These are phyloP conservation scores for Debaryomycetaceae sp. DNA, from an alignment of 1,139 yeast genomes.

Conservation along the genomic window DNA sequence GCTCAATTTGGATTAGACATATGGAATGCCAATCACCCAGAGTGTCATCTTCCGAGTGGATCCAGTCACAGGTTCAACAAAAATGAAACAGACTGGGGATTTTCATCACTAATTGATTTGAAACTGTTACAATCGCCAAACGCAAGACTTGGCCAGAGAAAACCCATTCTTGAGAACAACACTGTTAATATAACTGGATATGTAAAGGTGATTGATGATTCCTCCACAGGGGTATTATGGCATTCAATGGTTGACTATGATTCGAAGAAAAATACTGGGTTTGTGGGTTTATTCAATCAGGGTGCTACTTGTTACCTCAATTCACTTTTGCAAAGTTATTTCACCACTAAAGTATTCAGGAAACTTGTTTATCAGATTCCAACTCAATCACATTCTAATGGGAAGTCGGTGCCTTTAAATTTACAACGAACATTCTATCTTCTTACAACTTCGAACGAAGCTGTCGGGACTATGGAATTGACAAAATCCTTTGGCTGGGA, in stretches of 20 bases:
- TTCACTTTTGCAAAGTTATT: constrained; percentile 86
- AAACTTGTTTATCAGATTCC: constrained; percentile 88
- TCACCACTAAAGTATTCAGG: constrained; percentile 78
- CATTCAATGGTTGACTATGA: constrained; percentile 82
- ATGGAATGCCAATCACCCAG: constrained; percentile 77
- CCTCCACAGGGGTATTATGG: constrained; percentile 91
- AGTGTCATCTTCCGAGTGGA: constrained; percentile 56
- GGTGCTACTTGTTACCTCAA: constrained; percentile 98
- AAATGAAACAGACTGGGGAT: constrained; percentile 94
- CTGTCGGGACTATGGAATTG: constrained; percentile 81
- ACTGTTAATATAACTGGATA: constrained; percentile 70
- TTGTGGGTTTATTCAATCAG: constrained; percentile 89
- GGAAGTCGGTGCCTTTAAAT: constrained; percentile 70
- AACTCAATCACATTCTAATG: constrained; percentile 43
- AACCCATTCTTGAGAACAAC: constrained; percentile 51
- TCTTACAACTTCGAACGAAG: constrained; percentile 65
- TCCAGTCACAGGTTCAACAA: constrained; percentile 78
- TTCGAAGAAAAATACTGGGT: constrained; percentile 84
- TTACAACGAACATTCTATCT: constrained; percentile 84
- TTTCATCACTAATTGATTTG: constrained; percentile 68
- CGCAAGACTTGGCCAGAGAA: constrained; percentile 8
- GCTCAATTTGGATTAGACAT: constrained; percentile 86
- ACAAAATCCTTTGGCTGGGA: constrained; percentile 98
- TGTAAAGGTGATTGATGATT: constrained; percentile 76
- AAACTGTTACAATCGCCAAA: constrained; percentile 37